Evolutionary conservation across 306 rosid species (phyloP).

Genomic region (Cicer chorassanicum): DNA sequence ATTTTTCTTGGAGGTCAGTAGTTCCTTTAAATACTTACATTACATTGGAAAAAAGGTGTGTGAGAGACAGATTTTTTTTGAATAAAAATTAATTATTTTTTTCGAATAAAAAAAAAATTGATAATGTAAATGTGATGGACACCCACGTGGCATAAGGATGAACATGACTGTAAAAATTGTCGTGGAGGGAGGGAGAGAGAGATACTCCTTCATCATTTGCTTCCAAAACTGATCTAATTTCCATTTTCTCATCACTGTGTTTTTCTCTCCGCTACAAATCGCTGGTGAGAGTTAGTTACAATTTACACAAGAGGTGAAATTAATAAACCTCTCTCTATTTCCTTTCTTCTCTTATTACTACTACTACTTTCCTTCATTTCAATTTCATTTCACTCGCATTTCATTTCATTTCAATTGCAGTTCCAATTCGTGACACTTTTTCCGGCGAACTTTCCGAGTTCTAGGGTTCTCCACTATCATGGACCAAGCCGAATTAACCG

Average conservation of each 20-base stretch:
- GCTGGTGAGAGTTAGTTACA: neutral
- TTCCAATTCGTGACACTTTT: constrained; percentile 13
- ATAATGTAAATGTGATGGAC: neutral
- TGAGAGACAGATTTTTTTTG: no score
- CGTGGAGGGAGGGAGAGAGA: constrained; percentile 29
- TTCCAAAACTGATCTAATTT: constrained; percentile 43
- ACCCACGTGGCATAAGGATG: constrained; percentile 37
- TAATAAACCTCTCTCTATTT: constrained; percentile 10
- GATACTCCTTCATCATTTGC: neutral
- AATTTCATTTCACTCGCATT: constrained; percentile 31
- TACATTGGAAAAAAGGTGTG: no score
- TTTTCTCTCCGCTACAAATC: constrained; percentile 22
- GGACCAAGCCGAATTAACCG: constrained; percentile 83
- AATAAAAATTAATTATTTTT: no score
- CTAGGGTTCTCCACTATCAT: constrained; percentile 50
- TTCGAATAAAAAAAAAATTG: no score
- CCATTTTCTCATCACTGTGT: neutral
- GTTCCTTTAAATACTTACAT: no score
- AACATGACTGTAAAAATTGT: constrained; percentile 27
- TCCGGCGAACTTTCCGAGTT: constrained; percentile 18
- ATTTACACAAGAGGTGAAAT: neutral
- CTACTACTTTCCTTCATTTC: constrained; percentile 6
- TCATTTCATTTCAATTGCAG: constrained; percentile 20
- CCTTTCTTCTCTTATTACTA: neutral
- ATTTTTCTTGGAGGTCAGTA: no score